Evolutionary conservation across 2,329 filamentous ascomycete species (phyloP).

Genomic region (Byssoonygena ceratinophila): DNA sequence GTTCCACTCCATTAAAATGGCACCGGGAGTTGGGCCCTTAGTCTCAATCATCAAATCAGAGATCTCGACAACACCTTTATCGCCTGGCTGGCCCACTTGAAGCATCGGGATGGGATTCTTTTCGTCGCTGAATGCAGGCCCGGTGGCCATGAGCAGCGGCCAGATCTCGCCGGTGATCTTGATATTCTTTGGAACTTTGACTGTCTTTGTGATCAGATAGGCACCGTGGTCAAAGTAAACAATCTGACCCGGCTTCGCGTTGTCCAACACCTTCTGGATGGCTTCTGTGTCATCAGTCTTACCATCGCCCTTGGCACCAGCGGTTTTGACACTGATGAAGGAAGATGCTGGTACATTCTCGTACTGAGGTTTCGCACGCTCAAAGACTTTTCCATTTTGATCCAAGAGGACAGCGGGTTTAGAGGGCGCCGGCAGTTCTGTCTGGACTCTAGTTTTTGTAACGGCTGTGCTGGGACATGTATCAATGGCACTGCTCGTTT

Average conservation of each 20-base stretch:
- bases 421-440: slow-evolving; percentile 41
- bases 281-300: slow-evolving; percentile 74
- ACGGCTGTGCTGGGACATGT: slow-evolving; percentile 25
- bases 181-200: slow-evolving; percentile 59
- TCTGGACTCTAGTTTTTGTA: slow-evolving; percentile 46
- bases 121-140: slow-evolving; percentile 61
- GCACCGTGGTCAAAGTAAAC: slow-evolving; percentile 56
- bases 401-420: slow-evolving; percentile 61
- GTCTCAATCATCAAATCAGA: slow-evolving; percentile 80
- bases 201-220: slow-evolving; percentile 51
- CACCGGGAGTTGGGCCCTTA: slow-evolving; percentile 69
- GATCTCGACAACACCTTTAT: slow-evolving; percentile 73
- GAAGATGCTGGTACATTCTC: slow-evolving; percentile 52
- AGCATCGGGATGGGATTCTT: slow-evolving; percentile 72
- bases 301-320: slow-evolving; percentile 81
- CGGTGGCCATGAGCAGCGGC: slow-evolving; percentile 78
- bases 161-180: slow-evolving; percentile 86
- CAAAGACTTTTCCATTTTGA: slow-evolving; percentile 58
- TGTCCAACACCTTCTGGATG: slow-evolving; percentile 68
- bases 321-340: slow-evolving; percentile 73
- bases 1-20: slow-evolving; percentile 89
- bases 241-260: slow-evolving; percentile 46
- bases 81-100: slow-evolving; percentile 67
- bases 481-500: slow-evolving; percentile 5
- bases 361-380: slow-evolving; percentile 84